Conservation (phyloP, 2,329 filamentous ascomycete genomes). For the Raffaelea albimanens region DNA sequence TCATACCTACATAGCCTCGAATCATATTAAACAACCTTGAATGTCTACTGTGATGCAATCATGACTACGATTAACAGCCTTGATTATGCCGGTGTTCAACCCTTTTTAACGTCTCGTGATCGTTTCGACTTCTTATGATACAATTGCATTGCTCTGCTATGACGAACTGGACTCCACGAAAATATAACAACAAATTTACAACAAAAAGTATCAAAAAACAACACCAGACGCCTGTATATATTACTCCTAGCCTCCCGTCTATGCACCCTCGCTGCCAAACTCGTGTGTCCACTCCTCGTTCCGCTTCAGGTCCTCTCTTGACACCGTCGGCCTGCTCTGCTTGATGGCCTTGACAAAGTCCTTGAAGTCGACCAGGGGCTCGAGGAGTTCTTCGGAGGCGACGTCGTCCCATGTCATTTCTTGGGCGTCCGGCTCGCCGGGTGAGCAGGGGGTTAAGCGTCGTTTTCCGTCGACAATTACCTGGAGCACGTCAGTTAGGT, state of each 20-base stretch:
- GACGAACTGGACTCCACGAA: no score
- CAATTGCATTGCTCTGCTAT: no score
- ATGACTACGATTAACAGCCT: no score
- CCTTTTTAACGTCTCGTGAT: no score
- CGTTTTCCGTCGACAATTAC: slow-evolving; percentile 58
- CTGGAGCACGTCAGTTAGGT: slow-evolving; percentile 28
- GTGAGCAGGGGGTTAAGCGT: slow-evolving; percentile 84
- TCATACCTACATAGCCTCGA: no score
- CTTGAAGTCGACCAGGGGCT: slow-evolving; percentile 77
- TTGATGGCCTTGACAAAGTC: slow-evolving; percentile 93
- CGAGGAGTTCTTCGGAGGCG: slow-evolving; percentile 72
- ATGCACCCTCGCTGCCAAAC: slow-evolving; percentile 82
- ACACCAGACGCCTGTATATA: no score
- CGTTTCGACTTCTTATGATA: no score
- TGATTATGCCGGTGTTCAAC: no score
- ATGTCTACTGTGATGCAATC: no score
- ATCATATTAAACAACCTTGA: no score
- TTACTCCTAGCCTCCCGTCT: slow-evolving; percentile 5
- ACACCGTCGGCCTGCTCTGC: slow-evolving; percentile 81
- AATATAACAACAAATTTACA: no score
- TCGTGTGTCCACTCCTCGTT: slow-evolving; percentile 93
- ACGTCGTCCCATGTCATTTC: slow-evolving; percentile 94
- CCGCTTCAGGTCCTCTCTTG: slow-evolving; percentile 69
- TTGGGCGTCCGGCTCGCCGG: slow-evolving; percentile 72
- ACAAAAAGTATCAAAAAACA: no score